phyloP scores from a whole-genome alignment of 345 rosid genomes.

The Litchi chinensis region DNA sequence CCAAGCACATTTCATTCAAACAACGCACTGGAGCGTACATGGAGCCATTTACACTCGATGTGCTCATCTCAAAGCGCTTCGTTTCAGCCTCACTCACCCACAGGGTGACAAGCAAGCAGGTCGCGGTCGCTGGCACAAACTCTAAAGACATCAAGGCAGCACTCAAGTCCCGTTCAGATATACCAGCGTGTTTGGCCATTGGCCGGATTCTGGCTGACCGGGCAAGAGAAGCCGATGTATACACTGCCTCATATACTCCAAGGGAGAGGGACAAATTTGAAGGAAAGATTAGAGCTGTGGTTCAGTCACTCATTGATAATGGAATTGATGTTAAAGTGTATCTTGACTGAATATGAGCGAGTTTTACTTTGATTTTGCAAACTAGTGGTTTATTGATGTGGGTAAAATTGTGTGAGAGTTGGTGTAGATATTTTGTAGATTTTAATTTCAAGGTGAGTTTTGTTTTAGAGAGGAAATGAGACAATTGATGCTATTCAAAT shows the following conservation, averaged over 20 bases:
- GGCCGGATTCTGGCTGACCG: constrained; percentile 79
- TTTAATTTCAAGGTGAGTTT: too few species aligned
- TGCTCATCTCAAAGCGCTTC: constrained; percentile 87
- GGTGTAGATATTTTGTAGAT: too few species aligned
- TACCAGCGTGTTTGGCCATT: constrained; percentile 84
- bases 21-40: constrained; percentile 76
- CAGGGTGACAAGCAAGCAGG: constrained; percentile 87
- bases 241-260: constrained; percentile 82
- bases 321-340: constrained; percentile 82
- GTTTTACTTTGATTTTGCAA: too few species aligned
- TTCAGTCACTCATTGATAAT: constrained; percentile 83
- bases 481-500: too few species aligned
- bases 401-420: too few species aligned
- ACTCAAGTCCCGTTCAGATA: constrained; percentile 75
- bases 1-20: constrained; percentile 82
- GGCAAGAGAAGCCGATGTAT: constrained; percentile 89
- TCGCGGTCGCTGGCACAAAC: constrained; percentile 94
- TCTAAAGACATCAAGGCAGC: constrained; percentile 94
- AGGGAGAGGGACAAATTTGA: constrained; percentile 93
- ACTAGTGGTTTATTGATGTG: too few species aligned
- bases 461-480: too few species aligned
- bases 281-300: constrained; percentile 94
- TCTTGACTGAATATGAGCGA: constrained; percentile 51
- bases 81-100: constrained; percentile 93
- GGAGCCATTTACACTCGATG: constrained; percentile 92